These are phyloP conservation scores for Laetiporus sulphureus DNA, from an alignment of 1,284 basidiomycete species.

Conservation along the genomic window DNA sequence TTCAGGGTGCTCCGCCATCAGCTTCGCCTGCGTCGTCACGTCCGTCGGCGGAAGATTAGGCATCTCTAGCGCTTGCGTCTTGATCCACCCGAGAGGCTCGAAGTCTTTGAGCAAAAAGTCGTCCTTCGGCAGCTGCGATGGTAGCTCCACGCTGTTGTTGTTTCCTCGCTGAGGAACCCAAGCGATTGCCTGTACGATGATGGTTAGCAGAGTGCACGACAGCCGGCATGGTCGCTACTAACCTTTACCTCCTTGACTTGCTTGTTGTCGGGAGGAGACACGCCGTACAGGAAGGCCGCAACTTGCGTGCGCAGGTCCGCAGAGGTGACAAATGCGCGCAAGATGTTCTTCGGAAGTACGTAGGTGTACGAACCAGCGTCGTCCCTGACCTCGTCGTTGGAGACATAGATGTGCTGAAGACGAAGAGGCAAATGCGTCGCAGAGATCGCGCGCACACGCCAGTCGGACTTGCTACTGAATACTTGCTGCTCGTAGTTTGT, in stretches of 20 bases:
- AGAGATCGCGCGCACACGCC: slow-evolving; percentile 95
- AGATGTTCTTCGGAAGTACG: slow-evolving; percentile 95
- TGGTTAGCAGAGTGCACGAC: background rate
- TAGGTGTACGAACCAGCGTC: slow-evolving; percentile 93
- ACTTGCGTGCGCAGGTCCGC: slow-evolving; percentile 96
- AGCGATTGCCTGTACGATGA: slow-evolving; percentile 58
- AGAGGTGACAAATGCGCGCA: slow-evolving; percentile 91
- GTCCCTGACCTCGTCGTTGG: slow-evolving; percentile 98
- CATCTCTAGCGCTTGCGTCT: slow-evolving; percentile 92
- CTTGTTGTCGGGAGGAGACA: slow-evolving; percentile 91
- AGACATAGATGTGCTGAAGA: slow-evolving; percentile 97
- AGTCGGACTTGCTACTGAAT: slow-evolving; percentile 98
- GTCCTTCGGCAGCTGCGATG: slow-evolving; percentile 81
- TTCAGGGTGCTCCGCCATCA: slow-evolving; percentile 95
- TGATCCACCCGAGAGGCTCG: slow-evolving; percentile 97
- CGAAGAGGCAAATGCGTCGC: slow-evolving; percentile 95
- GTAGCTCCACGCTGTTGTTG: slow-evolving; percentile 89
- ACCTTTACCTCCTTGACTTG: slow-evolving; percentile 98
- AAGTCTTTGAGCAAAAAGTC: slow-evolving; percentile 93
- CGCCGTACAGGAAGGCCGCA: slow-evolving; percentile 90
- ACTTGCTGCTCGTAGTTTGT: slow-evolving; percentile 98
- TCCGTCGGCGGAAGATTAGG: slow-evolving; percentile 91
- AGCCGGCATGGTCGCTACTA: no score
- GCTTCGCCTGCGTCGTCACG: slow-evolving; percentile 91
- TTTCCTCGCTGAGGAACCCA: slow-evolving; percentile 97